Evolutionary conservation across 208 protist genomes (phyloP).

Genomic region (Pavlovales sp.): DNA sequence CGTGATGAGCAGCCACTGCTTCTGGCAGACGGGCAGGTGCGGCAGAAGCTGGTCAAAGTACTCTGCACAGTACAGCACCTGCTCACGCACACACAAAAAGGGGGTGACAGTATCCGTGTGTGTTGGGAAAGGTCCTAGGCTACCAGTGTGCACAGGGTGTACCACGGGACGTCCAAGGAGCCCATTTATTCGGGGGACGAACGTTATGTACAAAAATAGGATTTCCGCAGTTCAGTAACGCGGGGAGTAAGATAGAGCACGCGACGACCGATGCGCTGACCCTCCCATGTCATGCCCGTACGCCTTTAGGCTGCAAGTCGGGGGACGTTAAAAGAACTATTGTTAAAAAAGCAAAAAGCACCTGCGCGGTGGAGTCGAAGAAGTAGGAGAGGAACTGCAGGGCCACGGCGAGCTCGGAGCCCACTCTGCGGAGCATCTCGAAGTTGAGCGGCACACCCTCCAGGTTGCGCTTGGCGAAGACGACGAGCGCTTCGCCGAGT

Average conservation of each 20-base stretch:
- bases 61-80: not conserved
- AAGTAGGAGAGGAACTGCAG: not conserved
- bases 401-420: not conserved
- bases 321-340: not conserved
- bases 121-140: too few relatives aligned
- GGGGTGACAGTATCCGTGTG: too few relatives aligned
- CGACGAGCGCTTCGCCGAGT: not conserved
- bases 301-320: too few relatives aligned
- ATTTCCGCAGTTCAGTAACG: too few relatives aligned
- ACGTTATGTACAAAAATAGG: too few relatives aligned
- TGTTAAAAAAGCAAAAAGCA: not conserved
- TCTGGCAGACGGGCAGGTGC: constrained; percentile 14
- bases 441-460: not conserved
- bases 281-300: too few relatives aligned
- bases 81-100: too few relatives aligned
- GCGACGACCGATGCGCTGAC: too few relatives aligned
- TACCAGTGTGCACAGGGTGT: too few relatives aligned
- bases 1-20: constrained; percentile 29
- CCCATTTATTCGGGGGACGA: too few relatives aligned
- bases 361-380: not conserved
- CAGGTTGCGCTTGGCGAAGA: not conserved
- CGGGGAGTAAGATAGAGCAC: too few relatives aligned
- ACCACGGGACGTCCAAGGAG: too few relatives aligned
- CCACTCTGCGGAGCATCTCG: not conserved
- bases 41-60: not conserved